Conservation (phyloP, 2,329 filamentous ascomycete genomes). For the Cercospora sp. region DNA sequence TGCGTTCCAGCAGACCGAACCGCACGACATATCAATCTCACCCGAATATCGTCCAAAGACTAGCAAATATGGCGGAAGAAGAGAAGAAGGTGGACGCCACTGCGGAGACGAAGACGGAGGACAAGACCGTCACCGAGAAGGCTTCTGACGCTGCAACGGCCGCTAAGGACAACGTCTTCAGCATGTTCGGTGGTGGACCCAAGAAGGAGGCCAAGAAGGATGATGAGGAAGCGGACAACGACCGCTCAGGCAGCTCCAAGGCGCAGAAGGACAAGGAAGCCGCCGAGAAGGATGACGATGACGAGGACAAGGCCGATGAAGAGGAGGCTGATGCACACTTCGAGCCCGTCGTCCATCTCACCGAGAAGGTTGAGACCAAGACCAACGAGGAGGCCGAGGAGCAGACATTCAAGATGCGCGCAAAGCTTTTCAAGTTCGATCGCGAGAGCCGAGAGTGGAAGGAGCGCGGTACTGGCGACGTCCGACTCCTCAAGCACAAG, state of each 20-base stretch:
- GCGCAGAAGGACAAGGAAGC: conserved; percentile 64
- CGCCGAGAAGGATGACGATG: conserved; percentile 39
- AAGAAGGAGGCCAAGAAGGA: conserved; percentile 96
- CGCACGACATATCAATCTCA: conserved; percentile 2
- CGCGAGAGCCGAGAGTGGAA: conserved; percentile 94
- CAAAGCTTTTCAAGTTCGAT: conserved; percentile 99
- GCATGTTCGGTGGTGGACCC: conserved; percentile 96
- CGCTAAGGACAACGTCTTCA: conserved; percentile 70
- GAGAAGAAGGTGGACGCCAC: conserved; percentile 34
- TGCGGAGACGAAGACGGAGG: conserved; percentile 32
- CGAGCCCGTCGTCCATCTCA: conserved; percentile 92
- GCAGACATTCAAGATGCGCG: conserved; percentile 98
- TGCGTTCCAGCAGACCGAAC: neutral
- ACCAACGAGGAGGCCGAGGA: conserved; percentile 98
- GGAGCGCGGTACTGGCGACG: conserved; percentile 96
- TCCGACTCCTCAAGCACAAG: conserved; percentile 96
- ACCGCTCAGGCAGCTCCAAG: conserved; percentile 80
- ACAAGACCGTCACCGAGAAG: conserved; percentile 42
- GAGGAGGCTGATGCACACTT: conserved; percentile 91
- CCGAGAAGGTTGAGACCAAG: conserved; percentile 94
- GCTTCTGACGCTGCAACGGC: conserved; percentile 42
- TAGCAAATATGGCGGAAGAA: conserved; percentile 35
- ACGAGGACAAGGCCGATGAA: conserved; percentile 41
- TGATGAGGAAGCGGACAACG: conserved; percentile 67
- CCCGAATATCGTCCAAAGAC: neutral